Evolutionary conservation across 2,329 filamentous ascomycete genomes (phyloP).

Genomic region (Aschersonia sp.): DNA sequence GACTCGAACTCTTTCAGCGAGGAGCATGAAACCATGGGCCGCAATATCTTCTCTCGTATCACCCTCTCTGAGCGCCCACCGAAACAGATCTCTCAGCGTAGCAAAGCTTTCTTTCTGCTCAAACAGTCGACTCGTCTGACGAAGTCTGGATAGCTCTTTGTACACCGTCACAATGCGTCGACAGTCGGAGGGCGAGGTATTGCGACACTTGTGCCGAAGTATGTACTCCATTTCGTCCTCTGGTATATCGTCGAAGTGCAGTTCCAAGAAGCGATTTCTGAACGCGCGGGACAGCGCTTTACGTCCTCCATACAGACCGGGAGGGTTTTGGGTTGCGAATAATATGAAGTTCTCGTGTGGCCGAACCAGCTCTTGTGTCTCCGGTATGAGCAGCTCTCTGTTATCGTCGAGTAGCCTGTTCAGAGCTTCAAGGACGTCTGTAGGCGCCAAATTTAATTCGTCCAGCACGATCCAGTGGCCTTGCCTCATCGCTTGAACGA

Average conservation of each 20-base stretch:
- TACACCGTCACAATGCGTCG: slow-evolving; percentile 86
- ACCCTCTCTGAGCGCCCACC: slow-evolving; percentile 79
- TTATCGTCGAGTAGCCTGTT: slow-evolving; percentile 96
- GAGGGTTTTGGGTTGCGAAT: slow-evolving; percentile 94
- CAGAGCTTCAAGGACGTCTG: slow-evolving; percentile 88
- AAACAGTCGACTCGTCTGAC: slow-evolving; percentile 83
- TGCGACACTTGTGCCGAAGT: slow-evolving; percentile 72
- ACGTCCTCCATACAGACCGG: slow-evolving; percentile 85
- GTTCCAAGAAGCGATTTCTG: slow-evolving; percentile 87
- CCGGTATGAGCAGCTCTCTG: slow-evolving; percentile 83
- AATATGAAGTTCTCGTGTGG: slow-evolving; percentile 95
- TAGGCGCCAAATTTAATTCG: slow-evolving; percentile 91
- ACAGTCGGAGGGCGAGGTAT: slow-evolving; percentile 81
- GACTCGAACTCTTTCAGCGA: slow-evolving; percentile 90
- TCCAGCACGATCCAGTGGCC: slow-evolving; percentile 98
- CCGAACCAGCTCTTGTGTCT: slow-evolving; percentile 86
- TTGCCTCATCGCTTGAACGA: slow-evolving; percentile 83
- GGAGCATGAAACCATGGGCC: slow-evolving; percentile 86
- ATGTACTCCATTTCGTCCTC: slow-evolving; percentile 89
- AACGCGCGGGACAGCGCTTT: slow-evolving; percentile 92
- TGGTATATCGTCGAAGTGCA: slow-evolving; percentile 97
- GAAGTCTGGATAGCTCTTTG: slow-evolving; percentile 74
- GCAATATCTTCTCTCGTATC: slow-evolving; percentile 82
- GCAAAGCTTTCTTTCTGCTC: slow-evolving; percentile 97
- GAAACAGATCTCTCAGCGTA: slow-evolving; percentile 85